phyloP scores from a whole-genome alignment of 345 rosid genomes.

The Psidium guajava region DNA sequence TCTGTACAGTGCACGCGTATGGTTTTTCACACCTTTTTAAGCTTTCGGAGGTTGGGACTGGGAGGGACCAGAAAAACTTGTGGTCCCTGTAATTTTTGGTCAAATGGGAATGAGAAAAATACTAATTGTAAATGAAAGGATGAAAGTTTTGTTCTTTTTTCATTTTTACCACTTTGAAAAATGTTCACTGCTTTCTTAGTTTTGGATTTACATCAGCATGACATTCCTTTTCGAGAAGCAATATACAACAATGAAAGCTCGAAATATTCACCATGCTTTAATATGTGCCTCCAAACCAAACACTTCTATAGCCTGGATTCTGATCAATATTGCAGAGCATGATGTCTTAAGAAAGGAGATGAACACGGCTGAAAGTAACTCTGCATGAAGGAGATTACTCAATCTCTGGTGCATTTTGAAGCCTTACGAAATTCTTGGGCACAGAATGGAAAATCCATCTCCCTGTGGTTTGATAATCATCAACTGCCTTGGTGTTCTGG shows the following conservation, averaged over 20 bases:
- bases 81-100: not conserved
- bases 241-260: not conserved
- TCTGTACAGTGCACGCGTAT: conserved; percentile 2
- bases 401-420: not conserved
- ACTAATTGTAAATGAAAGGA: not conserved
- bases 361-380: not conserved
- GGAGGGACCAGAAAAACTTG: not conserved
- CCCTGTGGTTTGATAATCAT: not conserved
- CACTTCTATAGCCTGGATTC: not conserved
- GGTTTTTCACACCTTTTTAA: not conserved
- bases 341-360: not conserved
- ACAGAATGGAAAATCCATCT: not conserved
- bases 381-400: not conserved
- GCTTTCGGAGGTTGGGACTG: not conserved
- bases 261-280: not conserved
- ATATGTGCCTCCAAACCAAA: not conserved
- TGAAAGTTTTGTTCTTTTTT: not conserved
- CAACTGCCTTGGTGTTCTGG: not conserved
- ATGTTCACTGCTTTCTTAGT: not conserved
- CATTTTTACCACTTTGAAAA: not conserved
- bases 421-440: not conserved
- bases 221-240: not conserved
- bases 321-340: not conserved
- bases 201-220: not conserved
- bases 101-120: not conserved